phyloP scores from a whole-genome alignment of 1,284 basidiomycete species.

The Cryptococcus depauperatus region DNA sequence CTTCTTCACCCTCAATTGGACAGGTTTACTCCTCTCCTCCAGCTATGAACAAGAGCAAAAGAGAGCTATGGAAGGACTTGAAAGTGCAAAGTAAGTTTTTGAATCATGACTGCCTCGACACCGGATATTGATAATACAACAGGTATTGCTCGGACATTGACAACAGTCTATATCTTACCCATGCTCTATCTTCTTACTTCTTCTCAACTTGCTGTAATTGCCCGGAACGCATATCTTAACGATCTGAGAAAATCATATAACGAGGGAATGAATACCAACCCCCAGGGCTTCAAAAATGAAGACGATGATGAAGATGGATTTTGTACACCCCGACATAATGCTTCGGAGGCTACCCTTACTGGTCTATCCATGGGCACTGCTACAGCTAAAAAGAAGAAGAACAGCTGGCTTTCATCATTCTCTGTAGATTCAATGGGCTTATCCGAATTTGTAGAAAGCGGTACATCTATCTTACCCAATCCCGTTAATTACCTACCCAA shows the following conservation, averaged over 20 bases:
- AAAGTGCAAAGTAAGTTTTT: constrained; percentile 38
- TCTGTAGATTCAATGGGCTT: constrained; percentile 30
- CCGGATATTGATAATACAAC: background rate
- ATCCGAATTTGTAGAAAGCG: constrained; percentile 19
- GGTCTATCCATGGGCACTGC: background rate
- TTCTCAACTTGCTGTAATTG: constrained; percentile 41
- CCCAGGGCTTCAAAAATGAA: background rate
- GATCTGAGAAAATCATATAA: constrained; percentile 16
- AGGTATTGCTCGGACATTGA: constrained; percentile 40
- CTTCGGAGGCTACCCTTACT: background rate
- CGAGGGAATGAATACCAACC: background rate
- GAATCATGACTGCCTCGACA: background rate
- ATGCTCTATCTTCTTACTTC: constrained; percentile 41
- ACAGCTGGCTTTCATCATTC: constrained; percentile 27
- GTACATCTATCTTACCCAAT: constrained; percentile 14
- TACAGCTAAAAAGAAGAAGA: background rate
- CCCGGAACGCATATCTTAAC: constrained; percentile 35
- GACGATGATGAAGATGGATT: constrained; percentile 4
- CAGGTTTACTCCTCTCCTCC: background rate
- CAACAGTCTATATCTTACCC: constrained; percentile 42
- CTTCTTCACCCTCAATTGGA: constrained; percentile 16
- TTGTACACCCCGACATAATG: constrained; percentile 4
- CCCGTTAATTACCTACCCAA: constrained; percentile 11
- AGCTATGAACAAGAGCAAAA: constrained; percentile 28
- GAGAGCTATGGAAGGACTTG: constrained; percentile 43